Base-by-base conservation (phyloP, 2,329 filamentous ascomycete genomes). In the Bipolaris cookei region DNA sequence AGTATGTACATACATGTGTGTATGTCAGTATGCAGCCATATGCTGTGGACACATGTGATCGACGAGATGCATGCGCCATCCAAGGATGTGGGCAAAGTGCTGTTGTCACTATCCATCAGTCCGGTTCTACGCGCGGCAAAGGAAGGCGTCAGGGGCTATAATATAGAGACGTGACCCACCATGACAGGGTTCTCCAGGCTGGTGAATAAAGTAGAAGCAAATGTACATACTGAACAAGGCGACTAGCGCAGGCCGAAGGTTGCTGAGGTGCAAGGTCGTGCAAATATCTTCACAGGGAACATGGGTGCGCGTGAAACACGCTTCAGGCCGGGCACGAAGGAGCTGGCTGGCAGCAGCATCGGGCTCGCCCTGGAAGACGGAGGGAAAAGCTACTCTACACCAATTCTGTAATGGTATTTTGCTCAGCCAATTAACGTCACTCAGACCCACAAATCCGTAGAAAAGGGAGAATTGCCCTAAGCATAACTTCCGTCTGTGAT, bases 291-390 rank as follows among this genome's bases (percentile, higher is more conserved):
- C 21, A 16, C 54, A 47, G 18, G 54, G 54, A 56, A 56, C 28
- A 56, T 45, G 49, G 54, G 28, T 47, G 21, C 18, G 21, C 13
- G 16, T 56, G 49, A 56, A 56, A 56, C 54, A 45, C 25, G 25
- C 28, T 30, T 43, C 34, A 28, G 37, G 8, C 14, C 34, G n/a
- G 23, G 30, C 20, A 23, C 20, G 10, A 21, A 14, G 21, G 11
- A 20, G 18, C 28, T 1, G 7, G 20, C 42, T 28, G 25, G 28
- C 20, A 18, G 20, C 20, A 20, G 28, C n/a, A n/a, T 43, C 38
- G 13, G 2, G 2, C 20, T n/a, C 11, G 7, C n/a, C 20, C 8
- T 13, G 8, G 18, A 28, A n/a, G 38, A 13, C 6, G 23, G 23
- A 23, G 23, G 23, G 23, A 23, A 23, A 23, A 23, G 25, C 10